Conservation (phyloP, 1,139 yeast species). For the Candida tropicalis region DNA sequence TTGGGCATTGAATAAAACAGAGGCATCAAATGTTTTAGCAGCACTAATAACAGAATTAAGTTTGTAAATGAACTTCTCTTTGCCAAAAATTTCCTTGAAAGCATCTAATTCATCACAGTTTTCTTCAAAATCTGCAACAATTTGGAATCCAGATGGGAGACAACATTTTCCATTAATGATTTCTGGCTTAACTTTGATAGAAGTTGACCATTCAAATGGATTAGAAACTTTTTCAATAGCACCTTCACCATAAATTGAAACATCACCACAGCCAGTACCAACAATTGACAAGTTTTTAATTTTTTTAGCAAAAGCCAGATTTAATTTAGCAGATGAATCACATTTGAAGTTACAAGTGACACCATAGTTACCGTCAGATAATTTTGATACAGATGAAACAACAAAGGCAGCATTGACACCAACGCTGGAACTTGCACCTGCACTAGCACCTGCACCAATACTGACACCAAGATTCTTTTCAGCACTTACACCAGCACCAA, state of each 20-base stretch:
- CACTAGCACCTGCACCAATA: too few species aligned
- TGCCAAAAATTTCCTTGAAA: slow-evolving; percentile 10
- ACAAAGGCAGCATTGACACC: too few species aligned
- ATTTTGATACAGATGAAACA: too few species aligned
- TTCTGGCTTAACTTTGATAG: slow-evolving; percentile 14
- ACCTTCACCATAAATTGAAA: slow-evolving; percentile 11
- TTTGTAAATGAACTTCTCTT: slow-evolving; percentile 5
- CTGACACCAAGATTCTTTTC: too few species aligned
- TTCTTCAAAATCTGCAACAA: slow-evolving; percentile 66
- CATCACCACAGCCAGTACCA: slow-evolving; percentile 15
- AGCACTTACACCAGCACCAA: too few species aligned
- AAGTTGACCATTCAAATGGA: slow-evolving; percentile 16
- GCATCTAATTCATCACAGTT: slow-evolving; percentile 57
- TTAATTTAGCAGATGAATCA: slow-evolving; percentile 11
- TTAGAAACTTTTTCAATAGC: slow-evolving; percentile 7
- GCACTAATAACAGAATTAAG: slow-evolving; percentile 7
- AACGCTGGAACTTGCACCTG: too few species aligned
- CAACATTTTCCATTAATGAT: slow-evolving; percentile 14
- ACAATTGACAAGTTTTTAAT: slow-evolving; percentile 9
- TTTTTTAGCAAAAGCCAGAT: slow-evolving; percentile 7
- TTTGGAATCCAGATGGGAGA: slow-evolving; percentile 14
- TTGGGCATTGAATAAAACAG: slow-evolving; percentile 7
- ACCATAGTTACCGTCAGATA: slow-evolving; percentile 13
- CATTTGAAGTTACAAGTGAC: slow-evolving; percentile 13
- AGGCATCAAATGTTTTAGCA: slow-evolving; percentile 8